Conservation (phyloP, 352 stramenopile genomes). For the Phytopythium chamaehyphon region DNA sequence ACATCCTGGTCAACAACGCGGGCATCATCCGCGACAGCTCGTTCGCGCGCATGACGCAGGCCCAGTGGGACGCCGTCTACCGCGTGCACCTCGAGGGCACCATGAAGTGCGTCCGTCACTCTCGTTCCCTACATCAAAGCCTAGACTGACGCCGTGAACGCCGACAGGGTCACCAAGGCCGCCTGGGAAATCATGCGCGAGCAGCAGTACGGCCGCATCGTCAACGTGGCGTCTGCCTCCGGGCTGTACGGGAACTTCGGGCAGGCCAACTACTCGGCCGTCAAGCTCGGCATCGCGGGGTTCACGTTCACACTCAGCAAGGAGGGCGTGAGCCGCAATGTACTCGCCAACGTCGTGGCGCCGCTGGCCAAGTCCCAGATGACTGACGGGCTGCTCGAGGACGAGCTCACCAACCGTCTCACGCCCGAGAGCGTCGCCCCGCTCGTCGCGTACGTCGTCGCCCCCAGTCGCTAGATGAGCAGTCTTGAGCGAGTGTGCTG, state of each 20-base stretch:
- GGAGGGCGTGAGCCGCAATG: constrained; percentile 73
- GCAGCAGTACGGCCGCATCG: constrained; percentile 80
- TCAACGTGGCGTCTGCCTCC: constrained; percentile 79
- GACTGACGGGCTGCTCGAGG: constrained; percentile 73
- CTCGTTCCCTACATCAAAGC: no score
- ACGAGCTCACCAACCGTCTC: constrained; percentile 58
- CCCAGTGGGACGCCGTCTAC: constrained; percentile 83
- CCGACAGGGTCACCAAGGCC: constrained; percentile 59
- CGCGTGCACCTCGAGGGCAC: constrained; percentile 83
- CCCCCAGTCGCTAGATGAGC: constrained; percentile 10
- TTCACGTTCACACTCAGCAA: constrained; percentile 89
- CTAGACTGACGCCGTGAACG: no score
- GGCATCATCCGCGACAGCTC: constrained; percentile 88
- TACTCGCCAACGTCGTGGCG: constrained; percentile 79
- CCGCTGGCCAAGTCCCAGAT: constrained; percentile 82
- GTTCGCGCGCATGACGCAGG: constrained; percentile 81
- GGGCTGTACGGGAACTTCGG: constrained; percentile 89
- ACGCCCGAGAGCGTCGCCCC: constrained; percentile 75
- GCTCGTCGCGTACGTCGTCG: constrained; percentile 61
- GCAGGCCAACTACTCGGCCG: constrained; percentile 85
- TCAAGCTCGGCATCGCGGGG: constrained; percentile 92
- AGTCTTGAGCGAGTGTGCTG: constrained; percentile 4
- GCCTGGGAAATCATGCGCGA: constrained; percentile 76
- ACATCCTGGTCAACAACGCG: constrained; percentile 94
- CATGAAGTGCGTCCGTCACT: constrained; percentile 35